Conservation (phyloP, 73 alveolate genomes). For the Tetrahymena malaccensis region DNA sequence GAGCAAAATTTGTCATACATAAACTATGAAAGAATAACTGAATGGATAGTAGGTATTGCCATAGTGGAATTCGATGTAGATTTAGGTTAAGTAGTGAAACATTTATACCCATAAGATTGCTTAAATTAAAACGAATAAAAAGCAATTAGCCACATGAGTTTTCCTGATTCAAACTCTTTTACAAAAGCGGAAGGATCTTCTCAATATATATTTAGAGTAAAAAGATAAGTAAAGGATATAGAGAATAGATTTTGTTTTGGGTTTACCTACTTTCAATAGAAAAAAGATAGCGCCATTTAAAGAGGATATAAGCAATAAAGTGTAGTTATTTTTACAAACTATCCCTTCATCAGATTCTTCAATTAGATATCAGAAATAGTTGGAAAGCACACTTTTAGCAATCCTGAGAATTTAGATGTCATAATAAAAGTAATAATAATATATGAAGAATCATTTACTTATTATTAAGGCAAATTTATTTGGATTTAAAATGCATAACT, state of each 20-base stretch:
- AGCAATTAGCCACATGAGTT: conserved; percentile 13
- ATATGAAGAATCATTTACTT: background rate
- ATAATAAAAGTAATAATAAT: conserved; percentile 7
- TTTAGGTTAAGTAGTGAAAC: conserved; percentile 30
- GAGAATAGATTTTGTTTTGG: conserved; percentile 20
- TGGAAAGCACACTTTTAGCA: background rate
- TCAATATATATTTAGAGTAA: conserved; percentile 33
- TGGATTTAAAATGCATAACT: background rate
- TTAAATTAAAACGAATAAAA: conserved; percentile 12
- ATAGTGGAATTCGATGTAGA: conserved; percentile 36
- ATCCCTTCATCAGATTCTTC: conserved; percentile 23
- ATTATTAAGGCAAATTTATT: background rate
- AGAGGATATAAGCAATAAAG: conserved; percentile 37
- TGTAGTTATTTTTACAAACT: conserved; percentile 8
- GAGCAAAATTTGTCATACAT: background rate
- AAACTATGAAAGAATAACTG: background rate
- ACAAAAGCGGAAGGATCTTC: conserved; percentile 26
- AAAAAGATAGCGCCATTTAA: conserved; percentile 24
- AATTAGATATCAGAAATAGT: conserved; percentile 6
- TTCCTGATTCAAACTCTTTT: conserved; percentile 43
- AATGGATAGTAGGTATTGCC: conserved; percentile 33
- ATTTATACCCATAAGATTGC: conserved; percentile 8
- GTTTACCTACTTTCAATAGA: conserved; percentile 12
- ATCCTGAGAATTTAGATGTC: conserved; percentile 6
- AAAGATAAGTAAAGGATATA: background rate